Evolutionary conservation across 805 yeast genomes (phyloP).

Genomic region (Barnettozyma siamensis): DNA sequence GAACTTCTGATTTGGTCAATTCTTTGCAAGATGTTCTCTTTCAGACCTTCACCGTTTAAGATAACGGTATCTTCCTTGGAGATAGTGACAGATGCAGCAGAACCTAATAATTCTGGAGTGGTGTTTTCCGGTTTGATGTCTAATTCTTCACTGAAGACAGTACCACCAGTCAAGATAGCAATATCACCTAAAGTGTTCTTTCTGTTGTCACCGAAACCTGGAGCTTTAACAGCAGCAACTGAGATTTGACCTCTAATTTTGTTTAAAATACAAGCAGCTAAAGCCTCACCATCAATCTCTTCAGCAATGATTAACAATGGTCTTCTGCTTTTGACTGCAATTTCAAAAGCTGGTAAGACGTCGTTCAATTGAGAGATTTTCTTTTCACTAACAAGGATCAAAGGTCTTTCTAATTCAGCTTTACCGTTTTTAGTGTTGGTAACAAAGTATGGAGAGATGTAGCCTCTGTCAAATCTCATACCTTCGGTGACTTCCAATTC

Average conservation of each 20-base stretch:
- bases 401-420: constrained; percentile 95
- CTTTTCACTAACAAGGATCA: constrained; percentile 77
- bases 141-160: constrained; percentile 48
- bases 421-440: constrained; percentile 81
- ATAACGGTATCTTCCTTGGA: constrained; percentile 96
- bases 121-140: constrained; percentile 97
- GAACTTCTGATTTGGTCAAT: constrained; percentile 50
- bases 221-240: constrained; percentile 97
- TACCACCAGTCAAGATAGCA: constrained; percentile 86
- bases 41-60: constrained; percentile 90
- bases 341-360: constrained; percentile 87
- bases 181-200: constrained; percentile 92
- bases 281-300: constrained; percentile 97
- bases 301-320: constrained; percentile 93
- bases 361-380: constrained; percentile 88
- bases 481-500: constrained; percentile 98
- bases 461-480: constrained; percentile 98
- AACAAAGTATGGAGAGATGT: constrained; percentile 96
- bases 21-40: constrained; percentile 80
- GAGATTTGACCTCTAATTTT: constrained; percentile 98
- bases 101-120: constrained; percentile 83
- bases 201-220: constrained; percentile 99
- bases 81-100: constrained; percentile 87
- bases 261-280: constrained; percentile 97
- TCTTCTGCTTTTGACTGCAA: constrained; percentile 91